Evolutionary conservation across 805 yeast species (phyloP), one percentile per base, ranked within the genome.

Genomic region (Nakazawaea wickerhamii): DNA sequence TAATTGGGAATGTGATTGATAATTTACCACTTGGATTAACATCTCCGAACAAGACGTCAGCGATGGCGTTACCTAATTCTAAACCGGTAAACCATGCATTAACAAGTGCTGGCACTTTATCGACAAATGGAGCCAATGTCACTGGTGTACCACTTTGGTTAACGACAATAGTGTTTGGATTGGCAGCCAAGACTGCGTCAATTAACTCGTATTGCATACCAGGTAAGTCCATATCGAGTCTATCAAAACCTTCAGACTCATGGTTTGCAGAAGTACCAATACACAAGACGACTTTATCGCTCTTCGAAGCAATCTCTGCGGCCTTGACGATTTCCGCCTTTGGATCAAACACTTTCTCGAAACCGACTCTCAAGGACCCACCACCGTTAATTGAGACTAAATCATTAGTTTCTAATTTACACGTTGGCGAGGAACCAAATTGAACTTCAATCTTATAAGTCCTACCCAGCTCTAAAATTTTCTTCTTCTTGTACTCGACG

Each of bases 121-220:
- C 47, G 8, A 60, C 45, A 79, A 81, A 77, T 21, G 81, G 81
- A 8, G 31, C 31, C 63, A 79, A 57, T 30, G 73, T 68, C 8
- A 78, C 80, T 0, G 84, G 84, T 15, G 81, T 71, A 38, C 84
- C 84, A 3, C 78, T 67, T 53, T 78, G 81, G 50, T 72, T 67
- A 20, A 79, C 79, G 23, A 79, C 65, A 10, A 73, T 69, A 2
- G 73, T 65, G 49, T 77, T 72, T 21, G 70, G 65, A 49, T 77
- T 76, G 17, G 64, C 81, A 25, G 59, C 59, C 28, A 63, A 44
- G 9, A 79, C 67, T 9, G 65, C 73, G 20, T 51, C 57, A 23
- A 77, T 64, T 45, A 79, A 63, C 35, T 67, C 63, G 41, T 72
- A 66, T 21, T 72, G 69, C 35, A 54, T 49, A 11, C 71, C 70